Percentiles rank a stretch among this genome's conserved stretches.
These are phyloP conservation scores for Aureobasidium sp. DNA, from an alignment of 2,329 filamentous ascomycete species.

Conservation along the genomic window DNA sequence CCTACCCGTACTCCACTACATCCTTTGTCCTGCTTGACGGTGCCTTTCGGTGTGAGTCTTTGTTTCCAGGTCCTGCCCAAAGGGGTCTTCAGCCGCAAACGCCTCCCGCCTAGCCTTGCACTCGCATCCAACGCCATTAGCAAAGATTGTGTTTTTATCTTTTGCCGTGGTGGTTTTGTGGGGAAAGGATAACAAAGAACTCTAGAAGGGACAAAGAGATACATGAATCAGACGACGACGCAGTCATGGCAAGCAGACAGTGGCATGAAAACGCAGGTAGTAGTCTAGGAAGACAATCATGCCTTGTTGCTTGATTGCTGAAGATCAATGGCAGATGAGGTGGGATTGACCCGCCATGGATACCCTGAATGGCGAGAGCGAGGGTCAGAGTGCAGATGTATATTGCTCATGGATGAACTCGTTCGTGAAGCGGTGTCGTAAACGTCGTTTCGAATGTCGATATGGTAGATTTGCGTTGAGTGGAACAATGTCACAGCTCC, in stretches of 20 bases:
- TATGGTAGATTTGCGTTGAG: not conserved
- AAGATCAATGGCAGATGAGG: too few species aligned
- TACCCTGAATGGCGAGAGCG: not conserved
- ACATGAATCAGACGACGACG: not conserved
- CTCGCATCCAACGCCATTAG: not conserved
- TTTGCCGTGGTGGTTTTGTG: not conserved
- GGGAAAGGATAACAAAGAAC: not conserved
- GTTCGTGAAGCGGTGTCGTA: constrained; percentile 2
- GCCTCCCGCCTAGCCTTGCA: not conserved
- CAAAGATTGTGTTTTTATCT: not conserved
- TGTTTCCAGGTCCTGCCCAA: not conserved
- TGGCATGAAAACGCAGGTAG: not conserved
- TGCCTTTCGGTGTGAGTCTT: not conserved
- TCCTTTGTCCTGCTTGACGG: not conserved
- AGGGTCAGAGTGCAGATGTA: not conserved
- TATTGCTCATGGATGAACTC: not conserved
- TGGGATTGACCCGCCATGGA: not conserved
- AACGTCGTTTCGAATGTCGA: not conserved
- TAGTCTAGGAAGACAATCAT: too few species aligned
- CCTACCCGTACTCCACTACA: not conserved
- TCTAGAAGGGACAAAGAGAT: not conserved
- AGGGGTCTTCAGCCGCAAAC: not conserved
- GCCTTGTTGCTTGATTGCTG: not conserved
- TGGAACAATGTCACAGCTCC: not conserved
- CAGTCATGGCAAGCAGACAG: not conserved